Conservation (phyloP, 2,329 filamentous ascomycete species). For the Colletotrichum coccodes region DNA sequence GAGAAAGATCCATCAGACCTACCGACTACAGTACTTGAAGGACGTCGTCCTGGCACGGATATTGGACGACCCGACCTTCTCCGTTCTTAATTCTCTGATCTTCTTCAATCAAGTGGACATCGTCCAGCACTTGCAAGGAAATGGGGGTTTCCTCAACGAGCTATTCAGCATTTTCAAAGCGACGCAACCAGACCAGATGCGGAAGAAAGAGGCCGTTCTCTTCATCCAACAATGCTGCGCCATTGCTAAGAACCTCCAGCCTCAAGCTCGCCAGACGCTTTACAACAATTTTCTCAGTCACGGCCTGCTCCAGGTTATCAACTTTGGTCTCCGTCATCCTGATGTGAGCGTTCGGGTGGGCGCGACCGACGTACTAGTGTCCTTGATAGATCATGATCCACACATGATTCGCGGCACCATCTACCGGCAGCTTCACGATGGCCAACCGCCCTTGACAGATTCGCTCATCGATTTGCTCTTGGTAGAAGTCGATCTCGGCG, state of each 20-base stretch:
- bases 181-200: conserved; percentile 70
- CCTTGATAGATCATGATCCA: conserved; percentile 95
- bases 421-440: conserved; percentile 90
- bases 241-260: conserved; percentile 94
- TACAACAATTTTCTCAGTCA: conserved; percentile 92
- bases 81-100: conserved; percentile 95
- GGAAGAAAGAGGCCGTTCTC: conserved; percentile 92
- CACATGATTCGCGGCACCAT: conserved; percentile 94
- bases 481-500: conserved; percentile 90
- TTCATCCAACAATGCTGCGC: conserved; percentile 97
- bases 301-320: conserved; percentile 89
- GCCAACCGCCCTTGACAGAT: conserved; percentile 86
- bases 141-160: conserved; percentile 81
- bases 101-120: conserved; percentile 99
- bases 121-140: conserved; percentile 90
- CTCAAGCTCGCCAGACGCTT: conserved; percentile 79
- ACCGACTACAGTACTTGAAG: conserved; percentile 95
- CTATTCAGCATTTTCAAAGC: conserved; percentile 87
- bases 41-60: conserved; percentile 98
- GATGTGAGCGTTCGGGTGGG: conserved; percentile 90
- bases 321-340: conserved; percentile 86
- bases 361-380: conserved; percentile 91
- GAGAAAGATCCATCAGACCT: conserved; percentile 95
- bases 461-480: conserved; percentile 92
- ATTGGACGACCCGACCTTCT: conserved; percentile 96